Evolutionary conservation across 2,329 filamentous ascomycete genomes (phyloP), one percentile per base, ranked within the genome.

Genomic region (Arthrocladium fulminans): DNA sequence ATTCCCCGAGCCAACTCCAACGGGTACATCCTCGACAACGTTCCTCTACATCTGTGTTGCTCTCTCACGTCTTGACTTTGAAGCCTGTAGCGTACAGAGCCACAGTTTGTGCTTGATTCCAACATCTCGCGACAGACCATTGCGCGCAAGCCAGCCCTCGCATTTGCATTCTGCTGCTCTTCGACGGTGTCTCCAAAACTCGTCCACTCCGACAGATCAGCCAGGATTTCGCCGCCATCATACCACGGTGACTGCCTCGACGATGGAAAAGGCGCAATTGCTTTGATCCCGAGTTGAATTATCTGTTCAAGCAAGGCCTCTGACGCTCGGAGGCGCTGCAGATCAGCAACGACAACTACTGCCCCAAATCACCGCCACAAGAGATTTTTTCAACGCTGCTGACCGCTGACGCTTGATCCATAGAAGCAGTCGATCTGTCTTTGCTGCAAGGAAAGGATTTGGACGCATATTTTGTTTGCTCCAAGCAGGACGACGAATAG

Each of bases 21-120:
- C 32, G 44, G 44, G 32, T 47, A 17, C 32, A 38, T 38, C 32
- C 44, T 37, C 44, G 44, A 30, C 6, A 40, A 20, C 22, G 37
- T 23, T 34, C 25, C 15, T 4, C 15, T 20, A n/a, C 29, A n/a
- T 17, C 24, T 15, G 24, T n/a, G n/a, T n/a, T 47, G 29, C 29
- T 34, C 42, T 45, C 19, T 42, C 15, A 10, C n/a, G 22, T 42
- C 39, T 25, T 42, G 20, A n/a, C 3, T 23, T 9, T 25, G 8
- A 12, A 25, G 39, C 19, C 22, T 23, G 15, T 12, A 23, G 20
- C 13, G 39, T n/a, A 42, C 27, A 25, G 22, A 17, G 13, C 27
- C 27, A 29, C 27, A 29, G 7, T 29, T 29, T 7, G 27, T 13
- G 27, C 27, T 29, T 29, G 27, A 29, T 7, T 13, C 27, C 7